Conservation (phyloP, 2,329 filamentous ascomycete species). For the Plectosphaerella sp. region DNA sequence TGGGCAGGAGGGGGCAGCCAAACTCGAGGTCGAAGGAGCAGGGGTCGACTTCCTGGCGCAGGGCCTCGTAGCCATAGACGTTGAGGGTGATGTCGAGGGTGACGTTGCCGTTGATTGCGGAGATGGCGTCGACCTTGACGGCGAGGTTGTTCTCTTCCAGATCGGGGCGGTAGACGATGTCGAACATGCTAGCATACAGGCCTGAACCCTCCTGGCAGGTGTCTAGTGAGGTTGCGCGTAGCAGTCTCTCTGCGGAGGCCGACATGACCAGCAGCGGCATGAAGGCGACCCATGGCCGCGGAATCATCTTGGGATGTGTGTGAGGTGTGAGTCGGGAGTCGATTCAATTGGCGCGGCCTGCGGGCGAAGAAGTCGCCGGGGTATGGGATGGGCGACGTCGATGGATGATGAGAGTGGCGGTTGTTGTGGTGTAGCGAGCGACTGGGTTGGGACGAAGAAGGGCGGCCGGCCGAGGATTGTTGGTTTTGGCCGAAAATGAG, state of each 20-base stretch:
- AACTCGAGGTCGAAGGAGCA: constrained; percentile 67
- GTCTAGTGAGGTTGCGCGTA: constrained; percentile 80
- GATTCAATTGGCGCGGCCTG: too few species aligned
- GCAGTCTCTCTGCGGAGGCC: constrained; percentile 58
- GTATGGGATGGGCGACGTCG: too few species aligned
- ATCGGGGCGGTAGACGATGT: constrained; percentile 72
- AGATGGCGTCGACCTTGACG: constrained; percentile 71
- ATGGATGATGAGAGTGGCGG: too few species aligned
- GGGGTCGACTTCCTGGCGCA: constrained; percentile 67
- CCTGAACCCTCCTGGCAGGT: constrained; percentile 79
- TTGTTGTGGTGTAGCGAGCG: too few species aligned
- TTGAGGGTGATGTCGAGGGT: constrained; percentile 70
- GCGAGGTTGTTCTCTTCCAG: constrained; percentile 50
- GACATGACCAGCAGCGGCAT: constrained; percentile 24
- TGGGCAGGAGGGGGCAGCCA: constrained; percentile 87
- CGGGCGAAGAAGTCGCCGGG: too few species aligned
- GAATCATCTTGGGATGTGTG: too few species aligned
- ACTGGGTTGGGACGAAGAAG: too few species aligned
- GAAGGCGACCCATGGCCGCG: too few species aligned
- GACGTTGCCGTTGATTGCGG: constrained; percentile 77
- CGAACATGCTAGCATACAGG: constrained; percentile 85
- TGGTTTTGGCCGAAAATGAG: too few species aligned
- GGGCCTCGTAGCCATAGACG: constrained; percentile 76
- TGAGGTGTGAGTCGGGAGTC: too few species aligned
- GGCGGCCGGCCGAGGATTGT: too few species aligned